Evolutionary conservation across 2,329 filamentous ascomycete species (phyloP), one percentile per base, ranked within the genome.

Genomic region (Ampelomyces quisqualis): DNA sequence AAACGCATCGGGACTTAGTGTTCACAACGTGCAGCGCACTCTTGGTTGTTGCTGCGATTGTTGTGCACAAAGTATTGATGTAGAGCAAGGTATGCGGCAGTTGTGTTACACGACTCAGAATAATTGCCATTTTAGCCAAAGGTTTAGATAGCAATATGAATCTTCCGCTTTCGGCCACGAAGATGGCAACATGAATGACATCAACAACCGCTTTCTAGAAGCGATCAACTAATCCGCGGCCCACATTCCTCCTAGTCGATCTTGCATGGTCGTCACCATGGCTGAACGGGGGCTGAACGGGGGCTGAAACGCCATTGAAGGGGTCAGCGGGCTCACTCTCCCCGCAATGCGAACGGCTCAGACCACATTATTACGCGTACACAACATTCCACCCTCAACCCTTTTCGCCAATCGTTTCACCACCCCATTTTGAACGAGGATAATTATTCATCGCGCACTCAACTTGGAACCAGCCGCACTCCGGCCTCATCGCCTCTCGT

Each of bases 21-120:
- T 65, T 65, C 23, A 61, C 57, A 7, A 53, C 57, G 11, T 65
- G 60, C 45, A 56, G 60, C 28, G 55, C 54, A 11, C 36, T 65
- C 21, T 45, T 65, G 24, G 34, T 62, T 15, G 50, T 57, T 24
- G 60, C 59, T 26, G 57, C 58, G 11, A 36, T 60, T 28, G 54
- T 57, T 29, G 58, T 61, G 21, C 51, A 62, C 24, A 58, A 55
- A 34, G 48, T 55, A 11, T 40, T 64, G 9, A 39, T 49, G 7
- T 62, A 36, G 26, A 28, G n/a, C n/a, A 11, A 51, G 23, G 26
- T 24, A 29, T 18, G n/a, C 31, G 3, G 17, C 15, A n/a, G 17
- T 7, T 9, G 21, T 11, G 14, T 19, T 17, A 23, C 26, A 5
- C 19, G 7, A 2, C 20, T 13, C 15, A 27, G 19, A 15, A 38